A percentile compares a stretch with the other conserved stretches of the same genome.
Conservation (phyloP, 2,329 filamentous ascomycete genomes). For the Pseudogymnoascus verrucosus region DNA sequence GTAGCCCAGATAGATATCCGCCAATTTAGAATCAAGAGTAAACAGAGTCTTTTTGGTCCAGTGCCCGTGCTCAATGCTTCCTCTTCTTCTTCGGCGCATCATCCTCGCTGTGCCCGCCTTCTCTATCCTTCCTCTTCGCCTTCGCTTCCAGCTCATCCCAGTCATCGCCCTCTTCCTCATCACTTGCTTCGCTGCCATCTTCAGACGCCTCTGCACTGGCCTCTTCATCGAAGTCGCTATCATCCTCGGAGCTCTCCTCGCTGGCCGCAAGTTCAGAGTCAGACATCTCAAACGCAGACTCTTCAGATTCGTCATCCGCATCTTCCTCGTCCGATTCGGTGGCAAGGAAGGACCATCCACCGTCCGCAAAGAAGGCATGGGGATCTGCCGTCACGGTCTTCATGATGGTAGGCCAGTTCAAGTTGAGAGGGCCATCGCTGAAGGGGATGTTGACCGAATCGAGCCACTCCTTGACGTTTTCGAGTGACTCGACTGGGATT, state of each 20-base stretch:
- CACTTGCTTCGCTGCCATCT: constrained; percentile 54
- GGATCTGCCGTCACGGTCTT: constrained; percentile 94
- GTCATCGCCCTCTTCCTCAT: constrained; percentile 64
- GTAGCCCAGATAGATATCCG: neutral
- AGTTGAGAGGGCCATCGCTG: constrained; percentile 88
- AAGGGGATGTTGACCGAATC: constrained; percentile 93
- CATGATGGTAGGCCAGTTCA: constrained; percentile 99
- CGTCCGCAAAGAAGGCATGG: constrained; percentile 89
- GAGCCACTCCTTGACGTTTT: constrained; percentile 95
- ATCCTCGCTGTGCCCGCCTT: constrained; percentile 58
- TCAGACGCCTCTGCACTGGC: constrained; percentile 75
- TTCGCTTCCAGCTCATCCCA: constrained; percentile 95
- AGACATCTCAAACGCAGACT: constrained; percentile 84
- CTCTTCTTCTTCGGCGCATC: constrained; percentile 63
- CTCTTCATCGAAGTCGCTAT: constrained; percentile 89
- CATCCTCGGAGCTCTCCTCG: constrained; percentile 78
- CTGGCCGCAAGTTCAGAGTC: constrained; percentile 68
- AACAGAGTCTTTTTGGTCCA: neutral
- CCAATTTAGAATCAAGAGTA: neutral
- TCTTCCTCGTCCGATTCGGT: constrained; percentile 83
- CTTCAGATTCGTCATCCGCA: constrained; percentile 71
- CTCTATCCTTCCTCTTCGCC: constrained; percentile 75
- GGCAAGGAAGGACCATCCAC: constrained; percentile 88
- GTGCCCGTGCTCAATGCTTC: neutral
- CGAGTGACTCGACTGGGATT: constrained; percentile 89